phyloP scores from a whole-genome alignment of 257 asterid genomes.

The Orobanche coerulescens region DNA sequence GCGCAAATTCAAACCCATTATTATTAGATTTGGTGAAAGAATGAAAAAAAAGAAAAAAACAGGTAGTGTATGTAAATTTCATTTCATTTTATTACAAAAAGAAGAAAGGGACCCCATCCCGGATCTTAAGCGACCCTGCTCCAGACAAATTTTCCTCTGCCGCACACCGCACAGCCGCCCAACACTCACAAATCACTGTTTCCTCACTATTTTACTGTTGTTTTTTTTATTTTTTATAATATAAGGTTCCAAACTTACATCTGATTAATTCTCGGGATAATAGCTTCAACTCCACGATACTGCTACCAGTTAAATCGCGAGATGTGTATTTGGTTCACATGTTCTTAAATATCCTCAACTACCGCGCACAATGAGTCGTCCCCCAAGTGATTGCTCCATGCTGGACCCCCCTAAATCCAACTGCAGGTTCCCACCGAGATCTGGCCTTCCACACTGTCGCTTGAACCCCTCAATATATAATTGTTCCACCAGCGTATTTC shows the following conservation, averaged over 20 bases:
- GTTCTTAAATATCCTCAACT: too few species aligned
- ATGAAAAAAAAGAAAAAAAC: not conserved
- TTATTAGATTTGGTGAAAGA: not conserved
- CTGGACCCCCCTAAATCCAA: too few species aligned
- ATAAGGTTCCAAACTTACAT: not conserved
- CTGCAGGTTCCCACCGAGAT: too few species aligned
- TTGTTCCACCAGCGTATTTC: too few species aligned
- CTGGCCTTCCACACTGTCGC: too few species aligned
- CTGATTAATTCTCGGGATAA: too few species aligned
- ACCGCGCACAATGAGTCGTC: too few species aligned
- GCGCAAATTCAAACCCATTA: conserved; percentile 16
- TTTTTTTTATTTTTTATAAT: not conserved
- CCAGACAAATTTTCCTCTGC: conserved; percentile 49
- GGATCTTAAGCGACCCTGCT: conserved; percentile 55
- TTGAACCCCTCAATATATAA: too few species aligned
- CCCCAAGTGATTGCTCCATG: too few species aligned
- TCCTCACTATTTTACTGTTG: not conserved
- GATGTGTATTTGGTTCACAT: too few species aligned
- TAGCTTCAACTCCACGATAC: too few species aligned
- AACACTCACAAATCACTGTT: conserved; percentile 24
- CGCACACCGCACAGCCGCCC: conserved; percentile 15
- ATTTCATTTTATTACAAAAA: conserved; percentile 9
- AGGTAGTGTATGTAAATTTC: not conserved
- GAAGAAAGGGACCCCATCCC: conserved; percentile 43
- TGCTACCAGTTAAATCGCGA: too few species aligned